Conservation (phyloP, 257 asterid species). For the Plantago major region DNA sequence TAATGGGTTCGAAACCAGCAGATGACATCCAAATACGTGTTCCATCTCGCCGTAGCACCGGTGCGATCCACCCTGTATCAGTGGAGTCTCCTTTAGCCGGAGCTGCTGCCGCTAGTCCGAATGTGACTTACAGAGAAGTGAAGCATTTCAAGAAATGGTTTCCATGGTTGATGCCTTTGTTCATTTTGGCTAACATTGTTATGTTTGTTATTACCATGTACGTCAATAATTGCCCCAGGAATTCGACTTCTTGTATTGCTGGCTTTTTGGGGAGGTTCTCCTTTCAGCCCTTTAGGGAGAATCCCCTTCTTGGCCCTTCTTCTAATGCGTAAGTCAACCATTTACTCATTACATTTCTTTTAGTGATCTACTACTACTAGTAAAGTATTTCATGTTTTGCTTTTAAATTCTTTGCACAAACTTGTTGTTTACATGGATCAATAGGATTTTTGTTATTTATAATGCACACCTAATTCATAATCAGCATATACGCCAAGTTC, state of each 20-base stretch:
- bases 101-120: conserved; percentile 13
- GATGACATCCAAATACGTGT: conserved; percentile 40
- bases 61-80: conserved; percentile 60
- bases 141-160: conserved; percentile 76
- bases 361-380: no score
- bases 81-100: conserved; percentile 27
- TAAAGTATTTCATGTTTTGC: no score
- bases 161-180: conserved; percentile 72
- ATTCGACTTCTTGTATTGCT: conserved; percentile 53
- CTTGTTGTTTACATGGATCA: no score
- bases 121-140: conserved; percentile 43
- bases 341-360: no score
- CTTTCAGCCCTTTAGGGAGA: conserved; percentile 83
- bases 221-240: conserved; percentile 67
- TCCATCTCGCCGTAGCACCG: conserved; percentile 50
- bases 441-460: no score
- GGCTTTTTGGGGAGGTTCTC: conserved; percentile 69
- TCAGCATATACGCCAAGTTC: no score
- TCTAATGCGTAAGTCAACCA: conserved; percentile 52
- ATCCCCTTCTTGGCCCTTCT: conserved; percentile 92
- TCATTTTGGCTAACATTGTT: conserved; percentile 50
- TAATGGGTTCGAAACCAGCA: not conserved
- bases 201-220: conserved; percentile 68
- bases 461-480: no score
- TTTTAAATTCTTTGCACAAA: no score